phyloP scores from a whole-genome alignment of 352 stramenopile species.

The Phytophthora europaea region DNA sequence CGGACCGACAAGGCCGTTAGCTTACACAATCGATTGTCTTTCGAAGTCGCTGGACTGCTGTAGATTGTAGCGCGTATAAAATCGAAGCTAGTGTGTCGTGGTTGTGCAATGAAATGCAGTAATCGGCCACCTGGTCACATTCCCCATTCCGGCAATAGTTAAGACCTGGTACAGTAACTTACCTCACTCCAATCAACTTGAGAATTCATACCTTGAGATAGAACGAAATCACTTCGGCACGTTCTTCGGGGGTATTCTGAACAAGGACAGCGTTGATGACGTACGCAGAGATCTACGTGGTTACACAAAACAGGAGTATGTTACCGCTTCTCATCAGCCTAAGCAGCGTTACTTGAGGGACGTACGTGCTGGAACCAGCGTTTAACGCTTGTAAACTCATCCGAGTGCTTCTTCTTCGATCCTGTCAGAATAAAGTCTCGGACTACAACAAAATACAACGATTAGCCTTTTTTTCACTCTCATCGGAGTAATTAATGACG shows the following conservation, averaged over 20 bases:
- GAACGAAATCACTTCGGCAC: constrained; percentile 80
- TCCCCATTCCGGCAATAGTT: constrained; percentile 3
- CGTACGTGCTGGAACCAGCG: constrained; percentile 90
- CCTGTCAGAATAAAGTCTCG: constrained; percentile 73
- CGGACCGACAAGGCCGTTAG: constrained; percentile 2
- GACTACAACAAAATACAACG: constrained; percentile 44
- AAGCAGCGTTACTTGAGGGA: not conserved
- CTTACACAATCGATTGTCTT: constrained; percentile 82
- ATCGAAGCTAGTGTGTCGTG: constrained; percentile 88
- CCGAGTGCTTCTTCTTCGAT: constrained; percentile 63
- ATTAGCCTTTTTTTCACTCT: not conserved
- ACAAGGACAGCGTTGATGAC: constrained; percentile 86
- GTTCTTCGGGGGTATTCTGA: constrained; percentile 71
- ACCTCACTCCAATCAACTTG: not conserved
- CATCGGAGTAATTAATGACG: not conserved
- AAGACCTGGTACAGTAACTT: not conserved
- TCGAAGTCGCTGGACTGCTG: constrained; percentile 83
- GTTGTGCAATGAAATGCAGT: constrained; percentile 79
- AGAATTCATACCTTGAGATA: constrained; percentile 70
- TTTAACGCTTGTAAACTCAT: constrained; percentile 72
- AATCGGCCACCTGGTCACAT: constrained; percentile 67
- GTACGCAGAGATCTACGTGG: constrained; percentile 74
- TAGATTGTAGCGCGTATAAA: constrained; percentile 88
- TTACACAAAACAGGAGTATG: not conserved
- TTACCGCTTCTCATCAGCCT: constrained; percentile 1